Evolutionary conservation across 2,329 filamentous ascomycete genomes (phyloP).

Genomic region (Corinectria fuckeliana): DNA sequence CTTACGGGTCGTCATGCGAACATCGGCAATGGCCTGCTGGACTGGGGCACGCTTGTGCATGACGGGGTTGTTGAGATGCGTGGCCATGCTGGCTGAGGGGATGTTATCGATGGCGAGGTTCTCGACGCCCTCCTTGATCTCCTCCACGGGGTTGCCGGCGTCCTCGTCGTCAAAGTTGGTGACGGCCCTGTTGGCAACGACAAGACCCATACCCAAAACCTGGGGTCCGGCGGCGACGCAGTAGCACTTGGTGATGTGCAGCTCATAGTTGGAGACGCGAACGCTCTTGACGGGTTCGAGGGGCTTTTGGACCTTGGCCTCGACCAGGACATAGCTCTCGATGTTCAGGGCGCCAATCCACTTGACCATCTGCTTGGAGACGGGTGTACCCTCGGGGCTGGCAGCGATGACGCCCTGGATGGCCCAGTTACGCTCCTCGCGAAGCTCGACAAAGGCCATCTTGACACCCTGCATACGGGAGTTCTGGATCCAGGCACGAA

Average conservation of each 20-base stretch:
- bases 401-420: conserved; percentile 82
- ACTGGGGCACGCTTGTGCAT: conserved; percentile 92
- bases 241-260: conserved; percentile 88
- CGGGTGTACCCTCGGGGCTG: conserved; percentile 67
- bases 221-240: conserved; percentile 70
- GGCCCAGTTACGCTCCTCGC: conserved; percentile 75
- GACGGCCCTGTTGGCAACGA: conserved; percentile 60
- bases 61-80: conserved; percentile 87
- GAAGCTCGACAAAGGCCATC: conserved; percentile 87
- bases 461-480: conserved; percentile 88
- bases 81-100: conserved; percentile 81
- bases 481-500: conserved; percentile 87
- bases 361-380: conserved; percentile 93
- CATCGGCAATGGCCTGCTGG: conserved; percentile 78
- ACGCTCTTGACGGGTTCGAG: conserved; percentile 89
- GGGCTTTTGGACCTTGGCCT: conserved; percentile 81
- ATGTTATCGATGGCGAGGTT: conserved; percentile 52
- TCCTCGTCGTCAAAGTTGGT: conserved; percentile 67
- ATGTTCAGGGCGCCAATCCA: conserved; percentile 77
- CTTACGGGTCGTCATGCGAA: conserved; percentile 64
- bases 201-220: conserved; percentile 64
- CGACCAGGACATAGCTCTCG: conserved; percentile 83
- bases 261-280: conserved; percentile 78
- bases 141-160: conserved; percentile 47
- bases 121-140: conserved; percentile 52